Evolutionary conservation across 768 basidiomycete species (phyloP).

Genomic region (Cystobasidium onofrii): DNA sequence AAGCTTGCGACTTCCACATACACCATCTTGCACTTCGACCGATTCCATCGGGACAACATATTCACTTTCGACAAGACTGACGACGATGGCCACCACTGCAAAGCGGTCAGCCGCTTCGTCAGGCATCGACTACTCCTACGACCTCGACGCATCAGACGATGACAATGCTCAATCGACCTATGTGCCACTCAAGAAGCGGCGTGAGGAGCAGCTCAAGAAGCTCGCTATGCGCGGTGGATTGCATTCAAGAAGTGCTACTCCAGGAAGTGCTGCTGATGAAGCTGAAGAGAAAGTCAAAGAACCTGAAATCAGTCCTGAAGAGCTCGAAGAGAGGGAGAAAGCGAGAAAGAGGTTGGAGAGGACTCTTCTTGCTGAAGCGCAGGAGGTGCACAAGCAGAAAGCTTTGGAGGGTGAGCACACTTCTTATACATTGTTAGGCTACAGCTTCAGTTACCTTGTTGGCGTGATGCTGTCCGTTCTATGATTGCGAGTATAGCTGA

Average conservation of each 20-base stretch:
- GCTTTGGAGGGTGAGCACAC: constrained; percentile 62
- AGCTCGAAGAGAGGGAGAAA: constrained; percentile 51
- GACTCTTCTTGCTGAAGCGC: constrained; percentile 82
- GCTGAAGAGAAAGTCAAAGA: constrained; percentile 1
- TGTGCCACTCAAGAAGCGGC: constrained; percentile 27
- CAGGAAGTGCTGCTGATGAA: not conserved
- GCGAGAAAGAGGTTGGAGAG: constrained; percentile 61
- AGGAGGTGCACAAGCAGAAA: constrained; percentile 80
- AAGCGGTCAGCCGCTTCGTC: not conserved
- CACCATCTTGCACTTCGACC: not conserved
- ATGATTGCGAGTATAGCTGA: not conserved
- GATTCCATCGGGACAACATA: not conserved
- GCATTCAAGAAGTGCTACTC: constrained; percentile 1
- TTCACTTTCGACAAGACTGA: not conserved
- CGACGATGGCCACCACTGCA: not conserved
- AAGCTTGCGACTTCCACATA: not conserved
- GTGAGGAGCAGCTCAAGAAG: constrained; percentile 30
- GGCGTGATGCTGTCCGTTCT: too few species aligned
- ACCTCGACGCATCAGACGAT: too few species aligned
- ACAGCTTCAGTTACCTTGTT: too few species aligned
- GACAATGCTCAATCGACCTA: not conserved
- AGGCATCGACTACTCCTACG: constrained; percentile 12
- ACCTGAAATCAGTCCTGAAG: constrained; percentile 1
- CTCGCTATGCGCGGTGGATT: not conserved
- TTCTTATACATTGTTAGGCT: not conserved